Base-by-base conservation (phyloP, 2,329 filamentous ascomycete genomes). In the Colletotrichum sp. region DNA sequence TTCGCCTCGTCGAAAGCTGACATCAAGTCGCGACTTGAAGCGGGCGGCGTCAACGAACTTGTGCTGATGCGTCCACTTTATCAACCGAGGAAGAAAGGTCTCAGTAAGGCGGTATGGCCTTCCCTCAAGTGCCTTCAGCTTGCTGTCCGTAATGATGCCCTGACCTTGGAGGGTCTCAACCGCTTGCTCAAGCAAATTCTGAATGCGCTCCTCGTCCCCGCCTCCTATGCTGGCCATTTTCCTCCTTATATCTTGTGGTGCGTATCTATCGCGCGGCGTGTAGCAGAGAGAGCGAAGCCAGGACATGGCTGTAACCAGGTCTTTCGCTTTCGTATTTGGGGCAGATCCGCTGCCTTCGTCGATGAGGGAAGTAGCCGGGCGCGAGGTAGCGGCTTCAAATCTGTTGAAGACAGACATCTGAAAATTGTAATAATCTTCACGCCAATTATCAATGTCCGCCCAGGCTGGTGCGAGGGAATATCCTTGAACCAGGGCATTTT, bases 21-120 rank as follows among this genome's bases (percentile, higher is more conserved):
- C 80, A 79, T 95, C 93, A 32, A 95, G 87, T 68, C 86, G 84
- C 7, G 84, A 80, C 82, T 95, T 95, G 86, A 92, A 92, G 3
- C 85, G 81, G 2, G 88, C 87, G 1, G 93, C 93, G 69, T 92
- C 88, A 68, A 88, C 83, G 71, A 91, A 92, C 79, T 92, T 92
- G 12, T 87, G 81, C 69, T 86, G 86, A 71, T 89, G 88, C 32
- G 90, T 88, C 49, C 89, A 83, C 78, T 93, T 92, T 22, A 89
- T 86, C 16, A 95, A 88, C 8, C 88, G 85, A 36, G 88, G 87
- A 9, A 88, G 85, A 78, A 93, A 92, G 32, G 88, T 87, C 77
- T 92, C 90, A 69, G 91, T 91, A 39, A 95, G 88, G 55, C 90
- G 88, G 82, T 92, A 95, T 13, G 92, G 91, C 12, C 91, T 88